Evolutionary conservation across 805 yeast species (phyloP), one percentile per base, ranked within the genome.

Genomic region (Ogataea methylovora): DNA sequence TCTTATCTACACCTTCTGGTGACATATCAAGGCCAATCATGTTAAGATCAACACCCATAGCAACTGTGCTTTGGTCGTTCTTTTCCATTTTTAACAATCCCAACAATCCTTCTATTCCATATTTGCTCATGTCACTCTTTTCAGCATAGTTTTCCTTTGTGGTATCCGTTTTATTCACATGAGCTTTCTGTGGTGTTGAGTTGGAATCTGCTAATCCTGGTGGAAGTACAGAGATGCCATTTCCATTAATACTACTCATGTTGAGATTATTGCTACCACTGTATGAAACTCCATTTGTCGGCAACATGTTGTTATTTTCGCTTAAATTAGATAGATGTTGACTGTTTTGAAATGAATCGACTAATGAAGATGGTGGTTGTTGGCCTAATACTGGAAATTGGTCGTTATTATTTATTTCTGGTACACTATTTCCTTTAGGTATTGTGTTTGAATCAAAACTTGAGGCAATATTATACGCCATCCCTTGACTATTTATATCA

Each of bases 31-130:
- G 59, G 1, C 90, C 92, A 23, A 79, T 54, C 48, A 76, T 70
- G 37, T 71, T 73, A 29, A 84, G 59, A 50, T 86, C 94, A 19
- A 78, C 76, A 8, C 95, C 95, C 36, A 82, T 65, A 5, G 88
- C 82, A 32, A 81, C 73, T 15, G 75, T 68, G 9, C 76, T 71
- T 39, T 75, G 71, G 38, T 81, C 90, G 24, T 57, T 67, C 39
- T 72, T 70, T 34, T 79, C 84, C 71, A 74, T 71, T 36, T 69
- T 70, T 31, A 82, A 64, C 14, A 84, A 63, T 13, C 77, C 66
- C 12, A 71, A 45, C 26, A 85, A 58, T 0, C 87, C 88, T 36
- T 69, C 67, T 36, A 86, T 56, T 1, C 94, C 94, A 54, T 67
- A 85, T 48, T 63, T 69, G 36, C 73, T 80, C 60, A 75, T 65